phyloP scores from a whole-genome alignment of 306 rosid species.

The Morella rubra region DNA sequence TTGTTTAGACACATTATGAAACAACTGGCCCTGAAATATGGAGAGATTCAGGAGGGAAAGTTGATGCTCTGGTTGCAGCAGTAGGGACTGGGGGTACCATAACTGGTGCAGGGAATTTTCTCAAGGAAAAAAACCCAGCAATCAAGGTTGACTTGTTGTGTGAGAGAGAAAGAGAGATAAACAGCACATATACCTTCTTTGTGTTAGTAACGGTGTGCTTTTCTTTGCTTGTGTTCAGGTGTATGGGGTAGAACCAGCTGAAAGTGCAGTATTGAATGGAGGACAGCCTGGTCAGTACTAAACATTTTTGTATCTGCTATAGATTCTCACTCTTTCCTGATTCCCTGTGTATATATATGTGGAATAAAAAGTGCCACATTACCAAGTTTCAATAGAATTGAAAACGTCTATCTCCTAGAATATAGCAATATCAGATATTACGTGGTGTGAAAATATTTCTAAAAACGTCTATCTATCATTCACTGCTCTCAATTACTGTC shows the following conservation, averaged over 20 bases:
- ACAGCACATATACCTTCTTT: not conserved
- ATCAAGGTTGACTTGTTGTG: conserved; percentile 54
- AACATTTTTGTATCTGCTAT: not conserved
- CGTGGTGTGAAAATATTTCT: not conserved
- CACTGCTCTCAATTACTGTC: no score
- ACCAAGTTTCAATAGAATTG: not conserved
- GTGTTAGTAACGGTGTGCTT: conserved; percentile 8
- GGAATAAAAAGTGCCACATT: not conserved
- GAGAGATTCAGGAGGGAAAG: conserved; percentile 71
- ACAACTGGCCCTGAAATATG: conserved; percentile 93
- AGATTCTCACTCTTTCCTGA: not conserved
- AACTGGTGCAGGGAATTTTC: conserved; percentile 69
- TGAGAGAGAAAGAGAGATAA: conserved; percentile 13
- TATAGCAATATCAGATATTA: not conserved
- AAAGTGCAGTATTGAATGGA: conserved; percentile 79
- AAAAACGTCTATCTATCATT: not conserved
- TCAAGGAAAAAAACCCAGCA: conserved; percentile 67
- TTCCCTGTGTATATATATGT: not conserved
- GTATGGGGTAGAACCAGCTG: conserved; percentile 75
- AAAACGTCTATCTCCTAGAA: not conserved
- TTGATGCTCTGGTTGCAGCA: conserved; percentile 70
- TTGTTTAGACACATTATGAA: conserved; percentile 70
- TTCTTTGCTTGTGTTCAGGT: conserved; percentile 35
- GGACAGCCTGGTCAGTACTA: conserved; percentile 61
- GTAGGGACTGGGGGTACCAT: conserved; percentile 85